Evolutionary conservation across 495 filamentous ascomycete species (phyloP).

Genomic region (Penicillium chermesinum): DNA sequence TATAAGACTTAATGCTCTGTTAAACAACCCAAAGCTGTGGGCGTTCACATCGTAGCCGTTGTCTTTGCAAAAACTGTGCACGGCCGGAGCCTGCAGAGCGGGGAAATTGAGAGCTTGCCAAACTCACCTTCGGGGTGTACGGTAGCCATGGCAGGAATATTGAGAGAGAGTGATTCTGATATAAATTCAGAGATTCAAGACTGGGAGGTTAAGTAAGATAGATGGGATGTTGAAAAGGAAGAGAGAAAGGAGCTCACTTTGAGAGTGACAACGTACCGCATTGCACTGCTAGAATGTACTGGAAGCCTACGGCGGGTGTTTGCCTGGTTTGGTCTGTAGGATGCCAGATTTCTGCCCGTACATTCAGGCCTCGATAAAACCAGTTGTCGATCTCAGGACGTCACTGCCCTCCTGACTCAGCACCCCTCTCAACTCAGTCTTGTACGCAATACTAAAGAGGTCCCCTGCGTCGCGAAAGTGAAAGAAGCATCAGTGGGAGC

Average conservation of each 20-base stretch:
- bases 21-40: not conserved
- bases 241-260: slow-evolving; percentile 11
- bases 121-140: slow-evolving; percentile 40
- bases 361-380: slow-evolving; percentile 16
- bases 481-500: not conserved
- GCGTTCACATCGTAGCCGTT: slow-evolving; percentile 12
- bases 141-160: slow-evolving; percentile 26
- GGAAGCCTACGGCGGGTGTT: slow-evolving; percentile 29
- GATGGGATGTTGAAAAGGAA: slow-evolving; percentile 10
- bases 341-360: not conserved
- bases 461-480: too few species aligned
- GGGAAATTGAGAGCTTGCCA: slow-evolving; percentile 30
- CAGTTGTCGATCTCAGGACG: slow-evolving; percentile 4
- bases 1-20: not conserved
- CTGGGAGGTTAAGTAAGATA: slow-evolving; percentile 6
- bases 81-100: slow-evolving; percentile 23
- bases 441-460: too few species aligned
- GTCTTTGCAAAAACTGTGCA: slow-evolving; percentile 23
- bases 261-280: slow-evolving; percentile 13
- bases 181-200: not conserved
- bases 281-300: slow-evolving; percentile 35
- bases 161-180: slow-evolving; percentile 5
- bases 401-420: slow-evolving; percentile 20
- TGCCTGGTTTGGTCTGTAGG: slow-evolving; percentile 28
- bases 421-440: not conserved